phyloP scores from a whole-genome alignment of 2,329 filamentous ascomycete genomes.

The Rasamsonia emersonii region DNA sequence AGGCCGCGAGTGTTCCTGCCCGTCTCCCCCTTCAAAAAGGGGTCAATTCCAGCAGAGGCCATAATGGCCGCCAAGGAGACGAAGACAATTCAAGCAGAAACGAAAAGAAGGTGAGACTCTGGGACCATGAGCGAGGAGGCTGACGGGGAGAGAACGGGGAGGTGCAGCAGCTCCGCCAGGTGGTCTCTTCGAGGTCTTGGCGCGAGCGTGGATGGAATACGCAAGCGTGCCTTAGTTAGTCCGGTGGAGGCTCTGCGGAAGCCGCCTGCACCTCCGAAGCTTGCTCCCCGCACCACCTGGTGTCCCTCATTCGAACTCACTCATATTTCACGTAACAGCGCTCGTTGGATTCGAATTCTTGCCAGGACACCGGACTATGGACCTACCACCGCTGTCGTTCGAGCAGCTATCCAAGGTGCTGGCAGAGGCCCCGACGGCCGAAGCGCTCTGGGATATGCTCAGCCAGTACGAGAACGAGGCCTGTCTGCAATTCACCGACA shows the following conservation, averaged over 20 bases:
- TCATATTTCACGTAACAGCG: not conserved
- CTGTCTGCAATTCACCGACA: conserved; percentile 19
- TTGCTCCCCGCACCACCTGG: conserved; percentile 6
- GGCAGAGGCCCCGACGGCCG: conserved; percentile 19
- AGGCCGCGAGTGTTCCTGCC: conserved; percentile 75
- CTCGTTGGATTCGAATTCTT: not conserved
- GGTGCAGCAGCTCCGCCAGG: conserved; percentile 29
- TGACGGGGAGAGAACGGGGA: conserved; percentile 14
- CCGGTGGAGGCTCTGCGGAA: too few relatives aligned
- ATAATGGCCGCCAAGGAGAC: conserved; percentile 32
- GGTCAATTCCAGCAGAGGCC: conserved; percentile 40
- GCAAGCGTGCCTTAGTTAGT: conserved; percentile 6
- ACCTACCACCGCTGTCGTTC: conserved; percentile 20
- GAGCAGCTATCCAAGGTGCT: conserved; percentile 23
- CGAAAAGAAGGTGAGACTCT: not conserved
- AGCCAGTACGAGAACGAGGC: conserved; percentile 28
- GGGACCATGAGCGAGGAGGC: conserved; percentile 3
- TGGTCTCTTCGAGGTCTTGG: conserved; percentile 36
- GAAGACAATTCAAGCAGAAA: conserved; percentile 22
- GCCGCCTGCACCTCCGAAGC: too few relatives aligned
- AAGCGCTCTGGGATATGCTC: conserved; percentile 27
- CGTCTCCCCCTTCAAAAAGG: conserved; percentile 68
- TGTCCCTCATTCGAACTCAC: not conserved
- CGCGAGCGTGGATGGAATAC: conserved; percentile 12
- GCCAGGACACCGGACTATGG: conserved; percentile 16